These are phyloP conservation scores for Chenopodium album DNA, from an alignment of 148 eudicot genomes.

Conservation along the genomic window DNA sequence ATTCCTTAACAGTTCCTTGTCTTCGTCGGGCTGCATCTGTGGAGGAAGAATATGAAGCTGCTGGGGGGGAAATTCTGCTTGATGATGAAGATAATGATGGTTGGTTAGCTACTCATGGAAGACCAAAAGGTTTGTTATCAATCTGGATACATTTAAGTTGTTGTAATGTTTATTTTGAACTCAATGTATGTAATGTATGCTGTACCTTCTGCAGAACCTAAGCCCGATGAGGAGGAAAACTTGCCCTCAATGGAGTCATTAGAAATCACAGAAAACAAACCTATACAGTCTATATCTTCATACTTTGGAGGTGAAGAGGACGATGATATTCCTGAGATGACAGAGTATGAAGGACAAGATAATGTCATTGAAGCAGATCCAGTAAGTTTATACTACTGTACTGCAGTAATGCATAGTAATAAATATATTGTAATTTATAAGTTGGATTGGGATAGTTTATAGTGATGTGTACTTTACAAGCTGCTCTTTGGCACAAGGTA, in stretches of 20 bases:
- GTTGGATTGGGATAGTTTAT: neutral
- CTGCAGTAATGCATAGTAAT: neutral
- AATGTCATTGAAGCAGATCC: conserved; percentile 77
- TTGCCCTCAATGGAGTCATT: conserved; percentile 88
- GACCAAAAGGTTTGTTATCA: conserved; percentile 64
- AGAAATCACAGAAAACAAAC: conserved; percentile 62
- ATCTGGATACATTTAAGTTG: neutral
- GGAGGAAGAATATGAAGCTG: conserved; percentile 94
- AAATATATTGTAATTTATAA: neutral
- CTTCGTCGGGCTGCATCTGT: conserved; percentile 84
- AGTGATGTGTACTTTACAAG: neutral
- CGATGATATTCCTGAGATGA: conserved; percentile 92
- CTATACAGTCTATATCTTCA: conserved; percentile 73
- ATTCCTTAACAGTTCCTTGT: conserved; percentile 69
- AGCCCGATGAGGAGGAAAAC: conserved; percentile 63
- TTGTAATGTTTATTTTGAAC: neutral
- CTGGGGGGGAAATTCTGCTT: conserved; percentile 90
- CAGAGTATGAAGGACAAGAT: conserved; percentile 80
- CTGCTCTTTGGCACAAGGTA: neutral
- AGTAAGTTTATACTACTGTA: conserved; percentile 39
- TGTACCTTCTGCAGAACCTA: conserved; percentile 35
- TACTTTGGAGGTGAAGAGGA: conserved; percentile 90
- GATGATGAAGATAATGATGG: conserved; percentile 95
- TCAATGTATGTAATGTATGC: conserved; percentile 8
- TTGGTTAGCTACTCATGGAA: conserved; percentile 98